Evolutionary conservation across 164 flowering plant genomes (phyloP), one percentile per base, ranked within the genome.

Genomic region (Stephania japonica): DNA sequence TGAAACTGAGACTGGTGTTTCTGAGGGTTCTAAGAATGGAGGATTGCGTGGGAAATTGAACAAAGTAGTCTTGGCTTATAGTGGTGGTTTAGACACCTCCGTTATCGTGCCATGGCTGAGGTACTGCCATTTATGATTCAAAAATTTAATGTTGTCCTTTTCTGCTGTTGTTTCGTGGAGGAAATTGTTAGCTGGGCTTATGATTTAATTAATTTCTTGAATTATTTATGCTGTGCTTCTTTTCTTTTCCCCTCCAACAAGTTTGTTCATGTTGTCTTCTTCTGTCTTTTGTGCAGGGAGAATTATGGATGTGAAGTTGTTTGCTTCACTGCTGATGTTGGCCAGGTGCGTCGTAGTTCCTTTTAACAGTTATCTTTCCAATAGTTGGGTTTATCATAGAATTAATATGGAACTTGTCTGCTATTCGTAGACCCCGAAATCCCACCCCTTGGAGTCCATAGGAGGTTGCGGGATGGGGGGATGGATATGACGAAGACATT

Each of bases 251-350:
- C 7, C 38, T 14, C 18, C 13, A 26, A 1, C 32, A 18, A 47
- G 50, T 38, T 25, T 19, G 63, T 27, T 26, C 53, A 63, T 38
- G 53, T 69, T 47, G 65, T 68, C 66, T 62, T 75, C 18, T 11
- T 49, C 65, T 26, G 41, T 69, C 8, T 75, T 75, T 6, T 26
- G 10, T 10, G 6, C 16, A 92, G 99, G 87, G 98, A 95, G 81
- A 92, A 93, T 74, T 95, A 95, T 81, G 98, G 96, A 24, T 95
- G 99, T 69, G 99, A 95, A 62, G 99, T 95, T 74, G 98, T 95
- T 69, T 95, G 99, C 84, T 95, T 95, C 81, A 95, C 98, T 71
- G 99, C 98, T 23, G 99, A 95, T 87, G 98, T 95, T 85, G 99
- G 98, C n/a, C 99, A 92, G 78, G 99, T 95, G 88, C 74, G 82